These are phyloP conservation scores for Fusarium luffae DNA, from an alignment of 2,329 filamentous ascomycete species.

Conservation along the genomic window DNA sequence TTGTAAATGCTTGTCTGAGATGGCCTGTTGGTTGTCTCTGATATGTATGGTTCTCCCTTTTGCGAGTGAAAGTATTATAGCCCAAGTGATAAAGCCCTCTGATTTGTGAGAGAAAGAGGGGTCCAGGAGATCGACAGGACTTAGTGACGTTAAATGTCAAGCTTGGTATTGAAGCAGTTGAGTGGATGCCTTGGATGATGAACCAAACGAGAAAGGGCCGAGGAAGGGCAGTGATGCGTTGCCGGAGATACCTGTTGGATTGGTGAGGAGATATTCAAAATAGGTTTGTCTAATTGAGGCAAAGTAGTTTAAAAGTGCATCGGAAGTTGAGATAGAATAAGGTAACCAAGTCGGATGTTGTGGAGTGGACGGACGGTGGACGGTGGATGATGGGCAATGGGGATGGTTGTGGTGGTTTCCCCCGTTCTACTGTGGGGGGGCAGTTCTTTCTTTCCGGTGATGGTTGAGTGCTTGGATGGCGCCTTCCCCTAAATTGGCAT, in stretches of 20 bases:
- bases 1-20: constrained; percentile 14
- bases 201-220: constrained; percentile 41
- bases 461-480: constrained; percentile 15
- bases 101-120: constrained; percentile 2
- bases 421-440: constrained; percentile 21
- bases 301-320: background rate
- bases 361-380: constrained; percentile 15
- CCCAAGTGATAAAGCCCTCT: background rate
- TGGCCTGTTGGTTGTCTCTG: constrained; percentile 26
- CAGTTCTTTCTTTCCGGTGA: constrained; percentile 20
- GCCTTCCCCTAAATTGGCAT: constrained; percentile 20
- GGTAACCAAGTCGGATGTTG: constrained; percentile 32
- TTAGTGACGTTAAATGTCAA: constrained; percentile 15
- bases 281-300: constrained; percentile 3
- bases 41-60: constrained; percentile 6
- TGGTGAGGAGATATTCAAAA: constrained; percentile 14
- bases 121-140: background rate
- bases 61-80: constrained; percentile 8
- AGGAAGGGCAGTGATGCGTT: constrained; percentile 36
- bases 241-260: constrained; percentile 12
- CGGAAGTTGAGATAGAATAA: constrained; percentile 24
- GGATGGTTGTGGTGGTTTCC: constrained; percentile 30
- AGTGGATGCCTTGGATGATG: constrained; percentile 6
- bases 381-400: constrained; percentile 8
- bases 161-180: constrained; percentile 25